phyloP scores from a whole-genome alignment of 2,329 filamentous ascomycete species.

The Onygenales sp. region DNA sequence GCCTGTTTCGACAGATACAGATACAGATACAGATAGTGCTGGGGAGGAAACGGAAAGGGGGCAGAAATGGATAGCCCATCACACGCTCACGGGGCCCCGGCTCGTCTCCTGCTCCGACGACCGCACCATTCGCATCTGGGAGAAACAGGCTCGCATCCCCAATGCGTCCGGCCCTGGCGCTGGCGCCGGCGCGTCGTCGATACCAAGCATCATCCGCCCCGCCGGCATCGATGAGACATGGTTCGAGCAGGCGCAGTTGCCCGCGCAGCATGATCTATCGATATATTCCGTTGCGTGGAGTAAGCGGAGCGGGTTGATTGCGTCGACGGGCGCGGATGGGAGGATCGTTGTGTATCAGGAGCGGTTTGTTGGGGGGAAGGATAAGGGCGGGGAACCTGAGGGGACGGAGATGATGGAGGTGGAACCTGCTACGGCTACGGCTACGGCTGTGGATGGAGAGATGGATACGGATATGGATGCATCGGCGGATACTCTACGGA shows the following conservation, averaged over 20 bases:
- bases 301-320: constrained; percentile 62
- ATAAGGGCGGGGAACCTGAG: constrained; percentile 4
- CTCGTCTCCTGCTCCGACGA: constrained; percentile 83
- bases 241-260: constrained; percentile 67
- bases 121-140: constrained; percentile 69
- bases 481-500: constrained; percentile 16
- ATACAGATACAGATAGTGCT: constrained; percentile 14
- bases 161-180: constrained; percentile 22
- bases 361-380: constrained; percentile 13
- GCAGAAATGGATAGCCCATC: constrained; percentile 22
- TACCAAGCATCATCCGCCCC: constrained; percentile 84
- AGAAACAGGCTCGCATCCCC: constrained; percentile 44
- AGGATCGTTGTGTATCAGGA: constrained; percentile 72
- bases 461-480: not conserved
- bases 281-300: constrained; percentile 86
- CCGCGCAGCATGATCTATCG: constrained; percentile 64
- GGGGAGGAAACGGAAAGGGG: constrained; percentile 22
- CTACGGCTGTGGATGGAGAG: not conserved
- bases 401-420: constrained; percentile 2
- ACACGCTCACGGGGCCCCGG: constrained; percentile 39
- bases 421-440: not conserved
- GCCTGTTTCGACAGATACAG: constrained; percentile 6
- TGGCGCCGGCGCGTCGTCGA: constrained; percentile 28
- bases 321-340: constrained; percentile 84
- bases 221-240: constrained; percentile 67